Percentiles rank a stretch among this genome's conserved stretches.
Conservation (phyloP, 2,329 filamentous ascomycete species). For the Epichloe typhina region DNA sequence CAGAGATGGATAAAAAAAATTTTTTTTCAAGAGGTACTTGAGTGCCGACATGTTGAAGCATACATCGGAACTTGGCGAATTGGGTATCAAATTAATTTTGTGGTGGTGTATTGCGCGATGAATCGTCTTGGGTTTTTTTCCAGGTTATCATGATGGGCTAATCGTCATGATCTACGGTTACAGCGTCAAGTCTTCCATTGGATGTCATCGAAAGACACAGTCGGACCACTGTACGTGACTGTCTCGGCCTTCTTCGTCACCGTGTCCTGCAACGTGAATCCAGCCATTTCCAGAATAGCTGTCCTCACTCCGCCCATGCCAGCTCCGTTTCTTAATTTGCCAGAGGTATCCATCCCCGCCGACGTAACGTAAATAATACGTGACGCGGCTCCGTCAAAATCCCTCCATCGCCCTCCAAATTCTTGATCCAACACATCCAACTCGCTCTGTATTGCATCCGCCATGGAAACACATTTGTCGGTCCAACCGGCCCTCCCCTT, state of each 20-base stretch:
- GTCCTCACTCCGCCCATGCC: constrained; percentile 27
- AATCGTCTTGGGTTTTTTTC: too few species aligned
- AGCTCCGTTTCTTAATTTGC: constrained; percentile 20
- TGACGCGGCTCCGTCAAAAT: constrained; percentile 15
- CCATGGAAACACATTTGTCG: constrained; percentile 14
- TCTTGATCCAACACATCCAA: constrained; percentile 12
- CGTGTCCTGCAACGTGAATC: constrained; percentile 17
- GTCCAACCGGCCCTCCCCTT: constrained; percentile 25
- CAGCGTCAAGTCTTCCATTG: constrained; percentile 17
- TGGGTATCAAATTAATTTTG: neutral
- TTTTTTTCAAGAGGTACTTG: neutral
- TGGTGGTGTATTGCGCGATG: neutral
- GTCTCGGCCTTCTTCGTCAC: constrained; percentile 24
- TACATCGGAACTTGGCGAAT: neutral
- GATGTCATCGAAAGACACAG: constrained; percentile 27
- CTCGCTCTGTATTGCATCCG: constrained; percentile 15
- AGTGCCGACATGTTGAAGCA: neutral
- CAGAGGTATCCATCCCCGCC: constrained; percentile 21
- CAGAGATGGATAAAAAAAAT: neutral
- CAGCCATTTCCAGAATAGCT: constrained; percentile 28
- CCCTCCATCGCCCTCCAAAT: constrained; percentile 15
- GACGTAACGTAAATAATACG: constrained; percentile 23
- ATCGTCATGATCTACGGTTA: too few species aligned
- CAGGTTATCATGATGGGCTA: too few species aligned
- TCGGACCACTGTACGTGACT: constrained; percentile 20